Conservation (phyloP, 495 filamentous ascomycete genomes). For the Aspergillus wentii region DNA sequence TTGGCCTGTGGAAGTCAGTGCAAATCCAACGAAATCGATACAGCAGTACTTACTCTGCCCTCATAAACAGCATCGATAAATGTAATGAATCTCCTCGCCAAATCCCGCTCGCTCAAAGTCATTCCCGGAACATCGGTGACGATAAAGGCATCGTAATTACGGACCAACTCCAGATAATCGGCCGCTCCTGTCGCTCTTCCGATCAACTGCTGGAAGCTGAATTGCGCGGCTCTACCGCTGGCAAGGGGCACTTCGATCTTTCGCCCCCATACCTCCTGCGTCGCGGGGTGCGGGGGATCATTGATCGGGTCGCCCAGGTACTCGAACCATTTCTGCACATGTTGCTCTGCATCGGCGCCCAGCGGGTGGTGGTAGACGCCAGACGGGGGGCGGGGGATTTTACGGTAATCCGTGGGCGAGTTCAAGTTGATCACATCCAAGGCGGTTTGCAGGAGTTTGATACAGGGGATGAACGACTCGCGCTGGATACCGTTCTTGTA, state of each 20-base stretch:
- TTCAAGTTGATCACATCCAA: constrained; percentile 90
- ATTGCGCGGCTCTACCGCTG: constrained; percentile 82
- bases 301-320: constrained; percentile 81
- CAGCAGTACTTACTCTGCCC: constrained; percentile 45
- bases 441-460: constrained; percentile 77
- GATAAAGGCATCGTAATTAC: constrained; percentile 87
- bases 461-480: constrained; percentile 90
- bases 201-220: constrained; percentile 87
- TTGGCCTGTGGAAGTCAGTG: constrained; percentile 59
- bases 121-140: constrained; percentile 89
- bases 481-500: constrained; percentile 99
- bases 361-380: constrained; percentile 89
- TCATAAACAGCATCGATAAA: constrained; percentile 97
- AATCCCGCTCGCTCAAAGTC: constrained; percentile 79
- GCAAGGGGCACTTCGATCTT: constrained; percentile 82
- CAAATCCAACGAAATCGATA: not conserved
- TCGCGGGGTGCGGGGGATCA: constrained; percentile 69
- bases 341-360: constrained; percentile 66
- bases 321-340: constrained; percentile 90
- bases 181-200: constrained; percentile 83
- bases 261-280: constrained; percentile 90
- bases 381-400: constrained; percentile 88
- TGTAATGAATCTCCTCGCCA: constrained; percentile 90
- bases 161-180: constrained; percentile 90
- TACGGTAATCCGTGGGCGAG: constrained; percentile 93